Evolutionary conservation across 257 asterid genomes (phyloP).

Genomic region (Gynochthodes officinalis): DNA sequence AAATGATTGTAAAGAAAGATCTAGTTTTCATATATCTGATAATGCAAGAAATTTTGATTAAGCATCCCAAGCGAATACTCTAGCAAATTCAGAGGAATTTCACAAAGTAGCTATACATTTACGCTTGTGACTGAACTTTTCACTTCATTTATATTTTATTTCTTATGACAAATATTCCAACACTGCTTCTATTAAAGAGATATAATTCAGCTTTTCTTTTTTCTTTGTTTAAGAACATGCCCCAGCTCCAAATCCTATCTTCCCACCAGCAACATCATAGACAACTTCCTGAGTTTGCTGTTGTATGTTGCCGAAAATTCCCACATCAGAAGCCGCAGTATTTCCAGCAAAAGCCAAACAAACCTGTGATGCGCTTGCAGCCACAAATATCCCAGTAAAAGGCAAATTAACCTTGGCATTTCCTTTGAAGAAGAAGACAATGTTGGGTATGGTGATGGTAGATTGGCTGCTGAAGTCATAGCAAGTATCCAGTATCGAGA

Average conservation of each 20-base stretch:
- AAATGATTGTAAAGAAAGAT: no score
- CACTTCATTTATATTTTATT: no score
- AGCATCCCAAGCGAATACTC: no score
- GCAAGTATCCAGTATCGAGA: slow-evolving; percentile 64
- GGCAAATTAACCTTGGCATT: slow-evolving; percentile 39
- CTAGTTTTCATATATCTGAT: no score
- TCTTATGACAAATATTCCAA: no score
- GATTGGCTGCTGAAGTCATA: slow-evolving; percentile 43
- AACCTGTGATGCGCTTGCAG: slow-evolving; percentile 7
- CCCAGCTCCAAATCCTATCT: slow-evolving; percentile 52
- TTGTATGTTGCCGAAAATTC: slow-evolving; percentile 62
- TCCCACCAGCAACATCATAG: slow-evolving; percentile 66
- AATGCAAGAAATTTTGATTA: no score
- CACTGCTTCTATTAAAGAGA: no score
- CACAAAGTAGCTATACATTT: no score
- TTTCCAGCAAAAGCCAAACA: slow-evolving; percentile 75
- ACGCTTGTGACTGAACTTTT: no score
- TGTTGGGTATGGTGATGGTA: slow-evolving; percentile 33
- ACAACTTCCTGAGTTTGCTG: slow-evolving; percentile 67
- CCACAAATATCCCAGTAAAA: slow-evolving; percentile 31
- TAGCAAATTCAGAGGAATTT: no score
- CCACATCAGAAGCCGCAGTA: slow-evolving; percentile 22
- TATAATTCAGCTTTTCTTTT: no score
- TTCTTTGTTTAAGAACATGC: slow-evolving; percentile 49
- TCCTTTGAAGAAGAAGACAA: slow-evolving; percentile 49